A percentile compares a stretch with the other conserved stretches of the same genome.
Conservation (phyloP, 495 filamentous ascomycete species). For the Ramalina intermedia region DNA sequence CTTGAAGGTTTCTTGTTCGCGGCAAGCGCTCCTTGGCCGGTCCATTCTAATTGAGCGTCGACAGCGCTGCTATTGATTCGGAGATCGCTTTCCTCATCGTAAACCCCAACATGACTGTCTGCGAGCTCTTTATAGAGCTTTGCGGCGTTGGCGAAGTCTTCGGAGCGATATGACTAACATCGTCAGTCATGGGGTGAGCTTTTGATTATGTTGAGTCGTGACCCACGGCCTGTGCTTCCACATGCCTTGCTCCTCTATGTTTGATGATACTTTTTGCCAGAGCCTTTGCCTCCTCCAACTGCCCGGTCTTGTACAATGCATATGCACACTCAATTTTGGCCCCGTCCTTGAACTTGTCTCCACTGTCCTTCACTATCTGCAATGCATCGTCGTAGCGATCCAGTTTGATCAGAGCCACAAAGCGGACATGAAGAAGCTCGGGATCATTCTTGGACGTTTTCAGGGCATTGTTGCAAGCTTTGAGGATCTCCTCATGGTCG, state of each 20-base stretch:
- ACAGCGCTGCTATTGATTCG: conserved; percentile 71
- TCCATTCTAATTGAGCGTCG: conserved; percentile 80
- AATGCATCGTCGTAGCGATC: conserved; percentile 89
- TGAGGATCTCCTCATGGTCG: conserved; percentile 59
- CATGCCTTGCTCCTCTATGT: conserved; percentile 57
- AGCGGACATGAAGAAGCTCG: conserved; percentile 60
- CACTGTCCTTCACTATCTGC: conserved; percentile 56
- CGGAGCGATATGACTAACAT: conserved; percentile 60
- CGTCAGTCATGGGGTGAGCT: not conserved
- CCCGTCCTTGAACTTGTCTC: conserved; percentile 46
- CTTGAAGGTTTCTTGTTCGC: conserved; percentile 41
- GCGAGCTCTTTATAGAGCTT: conserved; percentile 52
- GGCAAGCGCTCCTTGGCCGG: conserved; percentile 40
- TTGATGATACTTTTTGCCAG: conserved; percentile 35
- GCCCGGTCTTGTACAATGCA: conserved; percentile 75
- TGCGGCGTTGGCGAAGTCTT: conserved; percentile 62
- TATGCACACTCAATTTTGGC: conserved; percentile 77
- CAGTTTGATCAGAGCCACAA: conserved; percentile 78
- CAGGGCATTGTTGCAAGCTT: conserved; percentile 54
- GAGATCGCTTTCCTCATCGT: conserved; percentile 71
- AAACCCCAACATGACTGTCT: conserved; percentile 26
- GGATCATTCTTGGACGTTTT: conserved; percentile 46
- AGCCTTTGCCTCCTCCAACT: conserved; percentile 53
- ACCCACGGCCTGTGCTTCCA: conserved; percentile 74
- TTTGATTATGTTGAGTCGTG: not conserved